These are phyloP conservation scores for Flaveria sonorensis DNA, from an alignment of 129 eudicot genomes.

Conservation along the genomic window DNA sequence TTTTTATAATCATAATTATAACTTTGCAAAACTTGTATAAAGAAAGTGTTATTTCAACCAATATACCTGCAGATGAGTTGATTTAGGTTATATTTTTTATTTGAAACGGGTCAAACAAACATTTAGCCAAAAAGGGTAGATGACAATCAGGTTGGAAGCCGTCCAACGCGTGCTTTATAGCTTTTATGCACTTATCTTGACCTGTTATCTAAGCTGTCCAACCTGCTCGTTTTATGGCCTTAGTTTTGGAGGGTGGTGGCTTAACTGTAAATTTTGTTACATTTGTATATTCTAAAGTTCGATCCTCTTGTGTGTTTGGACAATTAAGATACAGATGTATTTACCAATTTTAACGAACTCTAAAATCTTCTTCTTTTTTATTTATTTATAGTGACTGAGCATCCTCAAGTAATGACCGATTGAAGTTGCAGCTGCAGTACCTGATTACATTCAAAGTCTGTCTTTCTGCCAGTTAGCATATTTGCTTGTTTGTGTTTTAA, in stretches of 20 bases:
- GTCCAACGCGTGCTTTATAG: background rate
- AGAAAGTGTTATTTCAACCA: background rate
- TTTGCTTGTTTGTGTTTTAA: slow-evolving; percentile 24
- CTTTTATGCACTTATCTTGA: background rate
- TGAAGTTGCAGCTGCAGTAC: slow-evolving; percentile 8
- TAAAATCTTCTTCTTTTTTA: background rate
- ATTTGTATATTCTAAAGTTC: background rate
- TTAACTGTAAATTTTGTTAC: background rate
- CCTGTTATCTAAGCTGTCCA: background rate
- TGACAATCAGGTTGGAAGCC: background rate
- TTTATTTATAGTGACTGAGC: slow-evolving; percentile 24
- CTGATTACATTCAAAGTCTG: slow-evolving; percentile 2
- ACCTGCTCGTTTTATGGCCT: background rate
- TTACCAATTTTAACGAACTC: background rate
- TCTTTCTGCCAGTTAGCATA: slow-evolving; percentile 23
- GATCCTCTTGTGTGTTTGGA: background rate
- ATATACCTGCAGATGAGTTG: background rate
- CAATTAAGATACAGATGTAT: background rate
- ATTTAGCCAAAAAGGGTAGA: background rate
- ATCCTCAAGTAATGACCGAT: slow-evolving; percentile 7
- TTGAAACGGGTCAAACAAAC: background rate
- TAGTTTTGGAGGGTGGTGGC: background rate
- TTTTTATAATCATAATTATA: background rate
- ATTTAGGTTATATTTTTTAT: background rate
- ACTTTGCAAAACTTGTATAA: background rate